These are phyloP conservation scores for Polytrichum formosum DNA, from an alignment of 225 moss, liverwort and hornwort species.

Conservation along the genomic window DNA sequence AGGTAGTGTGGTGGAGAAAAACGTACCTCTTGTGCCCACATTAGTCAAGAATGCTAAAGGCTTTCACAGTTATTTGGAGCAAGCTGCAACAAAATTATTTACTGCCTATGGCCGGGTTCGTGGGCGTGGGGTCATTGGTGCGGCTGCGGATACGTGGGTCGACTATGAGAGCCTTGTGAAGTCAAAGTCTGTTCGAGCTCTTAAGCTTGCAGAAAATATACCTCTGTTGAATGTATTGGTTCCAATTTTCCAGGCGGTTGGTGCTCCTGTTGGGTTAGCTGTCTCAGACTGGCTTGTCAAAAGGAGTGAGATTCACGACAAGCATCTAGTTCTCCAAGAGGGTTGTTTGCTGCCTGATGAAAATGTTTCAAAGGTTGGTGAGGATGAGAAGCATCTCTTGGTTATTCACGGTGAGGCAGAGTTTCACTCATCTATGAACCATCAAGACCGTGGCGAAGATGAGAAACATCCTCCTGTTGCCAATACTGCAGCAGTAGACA, in stretches of 20 bases:
- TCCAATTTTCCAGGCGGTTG: background rate
- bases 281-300: slow-evolving; percentile 9
- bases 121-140: slow-evolving; percentile 4
- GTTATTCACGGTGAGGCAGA: background rate
- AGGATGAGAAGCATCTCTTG: background rate
- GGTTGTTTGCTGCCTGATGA: background rate
- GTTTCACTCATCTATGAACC: background rate
- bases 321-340: slow-evolving; percentile 8
- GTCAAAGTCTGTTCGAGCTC: background rate
- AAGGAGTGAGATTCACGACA: slow-evolving; percentile 6
- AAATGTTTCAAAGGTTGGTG: background rate
- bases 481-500: background rate
- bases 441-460: background rate
- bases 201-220: background rate
- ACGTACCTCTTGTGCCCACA: background rate
- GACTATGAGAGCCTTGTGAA: slow-evolving; percentile 4
- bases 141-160: slow-evolving; percentile 9
- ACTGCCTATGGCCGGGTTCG: background rate
- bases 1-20: slow-evolving; percentile 1
- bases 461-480: too few species aligned
- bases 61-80: background rate
- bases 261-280: slow-evolving; percentile 3
- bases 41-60: background rate
- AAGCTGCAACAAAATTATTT: background rate
- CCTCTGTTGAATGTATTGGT: slow-evolving; percentile 1